phyloP scores from a whole-genome alignment of 345 rosid genomes.

The Psidium friedrichsthalianum region DNA sequence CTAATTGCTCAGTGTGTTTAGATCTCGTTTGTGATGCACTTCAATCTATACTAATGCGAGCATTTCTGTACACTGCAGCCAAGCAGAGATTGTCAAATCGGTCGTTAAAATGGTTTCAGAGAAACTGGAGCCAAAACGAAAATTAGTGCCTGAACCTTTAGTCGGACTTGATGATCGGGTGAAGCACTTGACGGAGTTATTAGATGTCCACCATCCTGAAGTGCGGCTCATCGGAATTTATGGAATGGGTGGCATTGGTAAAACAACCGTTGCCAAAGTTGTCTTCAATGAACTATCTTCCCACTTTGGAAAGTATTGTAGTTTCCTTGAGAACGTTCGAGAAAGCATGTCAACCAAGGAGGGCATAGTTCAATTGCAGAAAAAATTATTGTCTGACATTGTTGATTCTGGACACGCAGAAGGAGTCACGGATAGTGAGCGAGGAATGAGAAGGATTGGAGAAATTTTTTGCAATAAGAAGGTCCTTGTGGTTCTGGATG shows the following conservation, averaged over 20 bases:
- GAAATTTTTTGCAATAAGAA: fast-evolving
- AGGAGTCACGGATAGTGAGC: background rate
- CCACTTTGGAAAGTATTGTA: background rate
- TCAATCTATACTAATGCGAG: background rate
- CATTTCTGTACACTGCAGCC: fast-evolving
- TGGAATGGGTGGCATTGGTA: background rate
- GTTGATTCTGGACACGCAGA: fast-evolving
- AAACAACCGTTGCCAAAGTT: background rate
- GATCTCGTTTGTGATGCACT: fast-evolving
- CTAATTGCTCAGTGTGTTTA: fast-evolving
- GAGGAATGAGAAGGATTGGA: background rate
- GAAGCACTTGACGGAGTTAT: background rate
- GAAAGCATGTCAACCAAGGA: background rate
- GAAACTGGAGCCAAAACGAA: background rate
- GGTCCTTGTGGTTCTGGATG: background rate
- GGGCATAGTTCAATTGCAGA: background rate
- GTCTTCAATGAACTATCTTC: background rate
- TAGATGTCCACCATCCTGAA: background rate
- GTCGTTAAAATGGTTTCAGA: background rate
- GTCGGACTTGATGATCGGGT: background rate
- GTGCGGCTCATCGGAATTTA: background rate
- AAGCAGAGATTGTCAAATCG: background rate
- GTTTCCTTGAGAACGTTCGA: background rate
- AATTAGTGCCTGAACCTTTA: background rate
- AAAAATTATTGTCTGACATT: background rate